Evolutionary conservation across 2,329 filamentous ascomycete species (phyloP).

Genomic region (Trichophyton mentagrophytes): DNA sequence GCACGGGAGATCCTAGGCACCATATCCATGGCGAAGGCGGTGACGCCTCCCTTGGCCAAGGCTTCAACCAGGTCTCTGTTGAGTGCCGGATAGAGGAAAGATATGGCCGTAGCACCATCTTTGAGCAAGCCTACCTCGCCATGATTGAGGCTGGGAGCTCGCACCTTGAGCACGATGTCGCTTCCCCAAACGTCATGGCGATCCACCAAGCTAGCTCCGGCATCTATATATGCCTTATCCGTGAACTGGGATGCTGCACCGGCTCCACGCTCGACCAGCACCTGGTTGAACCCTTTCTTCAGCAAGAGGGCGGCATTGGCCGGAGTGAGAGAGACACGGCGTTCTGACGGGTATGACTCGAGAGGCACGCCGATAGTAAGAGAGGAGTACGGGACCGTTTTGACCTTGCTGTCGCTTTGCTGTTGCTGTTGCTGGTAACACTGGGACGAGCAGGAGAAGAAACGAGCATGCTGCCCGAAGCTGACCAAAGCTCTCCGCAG

Average conservation of each 20-base stretch:
- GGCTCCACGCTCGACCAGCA: slow-evolving; percentile 71
- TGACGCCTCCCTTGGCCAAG: slow-evolving; percentile 57
- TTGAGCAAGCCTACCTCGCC: slow-evolving; percentile 56
- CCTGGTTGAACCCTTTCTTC: slow-evolving; percentile 69
- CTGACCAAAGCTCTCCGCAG: slow-evolving; percentile 7
- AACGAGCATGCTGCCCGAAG: slow-evolving; percentile 7
- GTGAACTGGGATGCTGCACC: slow-evolving; percentile 63
- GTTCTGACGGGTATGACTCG: slow-evolving; percentile 67
- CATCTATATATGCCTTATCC: slow-evolving; percentile 62
- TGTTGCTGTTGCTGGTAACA: slow-evolving; percentile 1
- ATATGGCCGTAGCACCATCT: slow-evolving; percentile 61
- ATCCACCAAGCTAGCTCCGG: slow-evolving; percentile 66
- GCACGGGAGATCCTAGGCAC: slow-evolving; percentile 80
- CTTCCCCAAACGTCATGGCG: slow-evolving; percentile 57
- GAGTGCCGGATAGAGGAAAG: slow-evolving; percentile 70
- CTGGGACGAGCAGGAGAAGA: slow-evolving; percentile 10
- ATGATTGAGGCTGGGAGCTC: slow-evolving; percentile 51
- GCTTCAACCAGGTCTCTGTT: slow-evolving; percentile 64
- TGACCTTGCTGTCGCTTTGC: slow-evolving; percentile 10
- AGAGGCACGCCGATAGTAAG: slow-evolving; percentile 67
- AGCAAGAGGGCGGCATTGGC: slow-evolving; percentile 68
- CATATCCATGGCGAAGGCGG: slow-evolving; percentile 83
- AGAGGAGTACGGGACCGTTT: slow-evolving; percentile 48
- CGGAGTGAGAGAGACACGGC: slow-evolving; percentile 72
- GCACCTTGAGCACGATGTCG: slow-evolving; percentile 74